Conservation (phyloP, 2,329 filamentous ascomycete genomes). For the Colletotrichum noveboracense region DNA sequence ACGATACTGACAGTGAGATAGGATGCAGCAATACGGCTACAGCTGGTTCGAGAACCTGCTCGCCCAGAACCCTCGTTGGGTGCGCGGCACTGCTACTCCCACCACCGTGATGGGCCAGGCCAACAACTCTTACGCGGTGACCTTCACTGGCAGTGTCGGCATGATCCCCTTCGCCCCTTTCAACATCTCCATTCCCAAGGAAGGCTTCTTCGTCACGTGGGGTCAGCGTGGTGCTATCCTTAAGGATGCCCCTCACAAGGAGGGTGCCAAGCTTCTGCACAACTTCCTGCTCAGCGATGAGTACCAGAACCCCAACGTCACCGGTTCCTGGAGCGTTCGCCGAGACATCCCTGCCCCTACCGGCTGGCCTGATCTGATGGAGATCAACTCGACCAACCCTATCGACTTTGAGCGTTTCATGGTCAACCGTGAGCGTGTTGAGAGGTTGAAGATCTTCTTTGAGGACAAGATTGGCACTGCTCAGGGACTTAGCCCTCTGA, state of each 20-base stretch:
- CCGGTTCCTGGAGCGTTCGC: constrained; percentile 36
- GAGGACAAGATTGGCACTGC: constrained; percentile 47
- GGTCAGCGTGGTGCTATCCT: constrained; percentile 52
- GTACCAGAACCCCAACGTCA: constrained; percentile 31
- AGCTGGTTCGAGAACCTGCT: constrained; percentile 53
- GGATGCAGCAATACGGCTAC: constrained; percentile 43
- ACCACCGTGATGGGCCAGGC: constrained; percentile 27
- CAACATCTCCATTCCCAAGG: constrained; percentile 33
- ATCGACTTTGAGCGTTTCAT: constrained; percentile 45
- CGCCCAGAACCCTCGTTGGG: constrained; percentile 55
- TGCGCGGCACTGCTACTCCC: constrained; percentile 54
- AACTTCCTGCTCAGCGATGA: constrained; percentile 49
- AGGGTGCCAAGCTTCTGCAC: constrained; percentile 55
- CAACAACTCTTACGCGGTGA: constrained; percentile 34
- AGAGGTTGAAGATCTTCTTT: constrained; percentile 45
- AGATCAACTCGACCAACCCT: constrained; percentile 36
- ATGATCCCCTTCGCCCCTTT: constrained; percentile 23
- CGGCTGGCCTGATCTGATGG: constrained; percentile 33
- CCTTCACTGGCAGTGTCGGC: constrained; percentile 33
- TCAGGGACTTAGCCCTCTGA: constrained; percentile 43
- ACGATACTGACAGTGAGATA: constrained; percentile 15
- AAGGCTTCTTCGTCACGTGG: constrained; percentile 51
- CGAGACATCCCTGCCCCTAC: constrained; percentile 33
- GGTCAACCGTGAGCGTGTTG: constrained; percentile 43
- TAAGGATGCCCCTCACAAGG: constrained; percentile 50